A percentile compares a stretch with the other conserved stretches of the same genome.
These are phyloP conservation scores for Ilyonectria destructans DNA, from an alignment of 2,329 filamentous ascomycete species.

Conservation along the genomic window DNA sequence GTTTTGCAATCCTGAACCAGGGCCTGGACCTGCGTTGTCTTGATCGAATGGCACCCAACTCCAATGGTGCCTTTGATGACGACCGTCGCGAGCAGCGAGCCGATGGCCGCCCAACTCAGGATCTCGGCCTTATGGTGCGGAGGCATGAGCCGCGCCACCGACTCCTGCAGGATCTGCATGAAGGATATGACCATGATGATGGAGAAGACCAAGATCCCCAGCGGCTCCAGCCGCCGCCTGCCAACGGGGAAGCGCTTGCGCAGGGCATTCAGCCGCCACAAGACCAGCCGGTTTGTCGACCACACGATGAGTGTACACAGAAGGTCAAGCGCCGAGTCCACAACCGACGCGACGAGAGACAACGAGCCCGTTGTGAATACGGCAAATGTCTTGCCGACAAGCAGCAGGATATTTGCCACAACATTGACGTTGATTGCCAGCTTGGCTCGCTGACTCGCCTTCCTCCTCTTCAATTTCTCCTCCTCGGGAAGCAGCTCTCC, in stretches of 20 bases:
- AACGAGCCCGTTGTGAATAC: constrained; percentile 85
- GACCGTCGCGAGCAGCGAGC: constrained; percentile 79
- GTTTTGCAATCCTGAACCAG: constrained; percentile 66
- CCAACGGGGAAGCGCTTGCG: constrained; percentile 83
- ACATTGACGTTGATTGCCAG: constrained; percentile 89
- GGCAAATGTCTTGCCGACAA: constrained; percentile 82
- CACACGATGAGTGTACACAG: constrained; percentile 86
- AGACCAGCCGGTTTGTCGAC: constrained; percentile 80
- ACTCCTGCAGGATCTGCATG: constrained; percentile 81
- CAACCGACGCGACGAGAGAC: constrained; percentile 82
- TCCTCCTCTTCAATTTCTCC: constrained; percentile 49
- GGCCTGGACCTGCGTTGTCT: constrained; percentile 87
- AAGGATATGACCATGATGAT: constrained; percentile 90
- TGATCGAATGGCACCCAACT: constrained; percentile 86
- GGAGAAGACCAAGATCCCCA: constrained; percentile 84
- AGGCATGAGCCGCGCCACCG: constrained; percentile 72
- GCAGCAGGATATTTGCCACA: constrained; percentile 79
- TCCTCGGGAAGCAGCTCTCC: constrained; percentile 52
- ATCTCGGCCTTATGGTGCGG: constrained; percentile 66
- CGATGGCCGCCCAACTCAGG: constrained; percentile 50
- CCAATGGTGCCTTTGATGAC: constrained; percentile 86
- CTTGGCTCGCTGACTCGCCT: constrained; percentile 44
- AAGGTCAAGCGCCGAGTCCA: constrained; percentile 85
- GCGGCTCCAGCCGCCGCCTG: constrained; percentile 78
- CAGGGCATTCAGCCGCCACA: constrained; percentile 63